These are phyloP conservation scores for Cryptomeria japonica DNA, from an alignment of 75 land plant species.

Conservation along the genomic window DNA sequence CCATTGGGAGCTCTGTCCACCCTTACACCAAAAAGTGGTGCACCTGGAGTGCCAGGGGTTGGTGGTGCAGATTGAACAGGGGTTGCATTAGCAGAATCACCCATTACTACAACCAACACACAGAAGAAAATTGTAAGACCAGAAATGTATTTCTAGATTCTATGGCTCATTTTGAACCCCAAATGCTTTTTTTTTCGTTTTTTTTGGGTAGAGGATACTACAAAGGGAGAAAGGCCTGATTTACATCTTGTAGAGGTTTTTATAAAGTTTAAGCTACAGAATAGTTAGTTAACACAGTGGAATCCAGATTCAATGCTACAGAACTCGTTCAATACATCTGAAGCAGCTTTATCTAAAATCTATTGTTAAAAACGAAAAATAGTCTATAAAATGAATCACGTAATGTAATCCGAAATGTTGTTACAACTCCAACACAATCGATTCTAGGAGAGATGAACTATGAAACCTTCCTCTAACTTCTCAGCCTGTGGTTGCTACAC, in stretches of 20 bases:
- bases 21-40: slow-evolving; percentile 39
- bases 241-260: slow-evolving; percentile 64
- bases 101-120: slow-evolving; percentile 14
- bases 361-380: no score
- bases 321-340: background rate
- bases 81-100: background rate
- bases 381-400: no score
- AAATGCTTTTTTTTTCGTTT: no score
- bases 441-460: no score
- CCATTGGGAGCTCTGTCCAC: slow-evolving; percentile 45
- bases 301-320: background rate
- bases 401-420: no score
- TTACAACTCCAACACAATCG: no score
- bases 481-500: background rate
- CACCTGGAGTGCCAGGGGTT: slow-evolving; percentile 62
- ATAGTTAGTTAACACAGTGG: background rate
- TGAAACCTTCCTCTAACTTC: background rate
- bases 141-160: background rate
- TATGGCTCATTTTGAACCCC: background rate
- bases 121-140: background rate
- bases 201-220: background rate
- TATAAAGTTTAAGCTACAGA: slow-evolving; percentile 38
- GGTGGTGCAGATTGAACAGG: slow-evolving; percentile 31
- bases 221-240: background rate
- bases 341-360: background rate